Evolutionary conservation across 192 early-diverging fungal species (phyloP), one percentile per base, ranked within the genome.

Genomic region (Linnemannia zychae): DNA sequence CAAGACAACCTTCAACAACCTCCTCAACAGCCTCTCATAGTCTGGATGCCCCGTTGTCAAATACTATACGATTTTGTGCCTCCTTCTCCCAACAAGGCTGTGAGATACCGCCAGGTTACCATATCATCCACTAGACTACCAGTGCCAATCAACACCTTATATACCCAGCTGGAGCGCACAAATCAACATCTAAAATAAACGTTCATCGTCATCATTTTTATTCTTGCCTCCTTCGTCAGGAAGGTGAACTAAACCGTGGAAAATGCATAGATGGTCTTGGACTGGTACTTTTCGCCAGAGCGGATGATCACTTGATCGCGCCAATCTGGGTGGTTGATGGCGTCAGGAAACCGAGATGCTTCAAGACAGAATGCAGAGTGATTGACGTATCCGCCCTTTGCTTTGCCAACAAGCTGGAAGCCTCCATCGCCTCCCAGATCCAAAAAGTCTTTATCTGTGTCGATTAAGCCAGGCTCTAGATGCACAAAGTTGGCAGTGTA

Each of bases 401-500:
- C 83, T 28, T 85, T 85, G 16, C 83, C 83, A 47, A 85, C 74
- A n/a, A 69, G 67, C 3, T 34, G 38, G 65, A 71, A 71, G 1
- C 88, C 90, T 77, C 92, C 92, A 0, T 67, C 40, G 1, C 69
- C 80, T 7, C 87, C 81, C 34, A 87, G 74, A n/a, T 68, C 67
- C 17, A 40, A 40, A 38, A 31, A 63, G 57, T 33, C 24, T 12
- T 63, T 63, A 13, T 7, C 28, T 0, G 57, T 36, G 22, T 89
- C 84, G 22, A 91, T 71, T 11, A 83, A 67, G 38, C 87, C 81
- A 6, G 92, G 88, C 0, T 71, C 77, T 0, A 85, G 15, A 7
- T 76, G 57, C 50, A 96, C 87, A 78, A 88, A 95, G 77, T 96
- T 96, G 46, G 93, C 96, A 20, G 96, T 96, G 79, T 98, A 98